Percentiles rank a stretch among this genome's conserved stretches.
Conservation (phyloP, 306 rosid species). For the Sesbania bispinosa region DNA sequence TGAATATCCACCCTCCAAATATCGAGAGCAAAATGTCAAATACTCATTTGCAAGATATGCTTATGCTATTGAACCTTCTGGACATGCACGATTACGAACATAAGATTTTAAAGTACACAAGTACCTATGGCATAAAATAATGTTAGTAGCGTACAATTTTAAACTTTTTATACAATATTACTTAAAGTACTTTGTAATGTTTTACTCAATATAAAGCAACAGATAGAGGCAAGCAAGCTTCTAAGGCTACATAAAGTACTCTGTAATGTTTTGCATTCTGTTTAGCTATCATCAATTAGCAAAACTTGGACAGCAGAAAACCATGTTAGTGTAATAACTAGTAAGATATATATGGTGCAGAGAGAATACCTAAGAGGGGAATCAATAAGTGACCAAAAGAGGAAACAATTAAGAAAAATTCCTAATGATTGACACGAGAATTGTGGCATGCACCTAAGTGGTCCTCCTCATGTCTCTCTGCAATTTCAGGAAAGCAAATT, state of each 20-base stretch:
- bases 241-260: too few species aligned
- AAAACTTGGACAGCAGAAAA: not conserved
- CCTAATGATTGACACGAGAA: conserved; percentile 50
- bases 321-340: not conserved
- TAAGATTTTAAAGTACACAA: not conserved
- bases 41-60: not conserved
- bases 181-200: too few species aligned
- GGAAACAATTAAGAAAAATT: conserved; percentile 30
- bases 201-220: too few species aligned
- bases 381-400: conserved; percentile 34
- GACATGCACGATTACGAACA: not conserved
- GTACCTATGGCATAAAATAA: not conserved
- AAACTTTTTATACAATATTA: too few species aligned
- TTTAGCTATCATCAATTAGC: too few species aligned
- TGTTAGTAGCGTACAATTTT: too few species aligned
- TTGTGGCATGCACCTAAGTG: conserved; percentile 26
- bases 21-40: not conserved
- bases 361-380: conserved; percentile 39
- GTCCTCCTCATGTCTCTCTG: conserved; percentile 12
- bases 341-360: conserved; percentile 31
- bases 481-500: conserved; percentile 23
- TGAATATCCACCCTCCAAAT: not conserved
- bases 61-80: not conserved
- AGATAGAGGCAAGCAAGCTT: too few species aligned
- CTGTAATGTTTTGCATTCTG: too few species aligned